Evolutionary conservation across 2,329 filamentous ascomycete genomes (phyloP).

Genomic region (Pseudofabraea citricarpa): DNA sequence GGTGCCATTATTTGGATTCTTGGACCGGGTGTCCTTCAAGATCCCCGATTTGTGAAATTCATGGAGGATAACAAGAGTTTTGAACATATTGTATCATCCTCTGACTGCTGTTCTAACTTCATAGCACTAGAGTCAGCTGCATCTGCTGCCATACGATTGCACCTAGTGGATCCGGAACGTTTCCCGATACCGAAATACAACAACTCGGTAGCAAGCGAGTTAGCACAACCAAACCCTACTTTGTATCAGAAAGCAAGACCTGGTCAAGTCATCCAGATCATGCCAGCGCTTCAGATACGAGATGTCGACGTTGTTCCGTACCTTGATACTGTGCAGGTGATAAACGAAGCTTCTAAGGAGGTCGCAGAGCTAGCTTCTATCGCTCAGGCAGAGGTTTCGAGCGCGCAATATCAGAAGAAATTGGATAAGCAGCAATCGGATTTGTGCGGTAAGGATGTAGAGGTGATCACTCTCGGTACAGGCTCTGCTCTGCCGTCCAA

Average conservation of each 20-base stretch:
- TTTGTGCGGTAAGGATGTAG: constrained; percentile 69
- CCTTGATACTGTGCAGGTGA: constrained; percentile 42
- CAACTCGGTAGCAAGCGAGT: constrained; percentile 18
- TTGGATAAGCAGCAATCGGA: constrained; percentile 52
- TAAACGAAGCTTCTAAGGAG: constrained; percentile 32
- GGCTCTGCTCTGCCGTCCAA: constrained; percentile 88
- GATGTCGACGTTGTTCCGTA: constrained; percentile 42
- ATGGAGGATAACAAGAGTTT: constrained; percentile 56
- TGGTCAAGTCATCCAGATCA: constrained; percentile 19
- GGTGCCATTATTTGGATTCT: constrained; percentile 76
- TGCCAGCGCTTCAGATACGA: constrained; percentile 28
- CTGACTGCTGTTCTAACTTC: constrained; percentile 71
- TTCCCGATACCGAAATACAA: constrained; percentile 71
- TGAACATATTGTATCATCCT: constrained; percentile 73
- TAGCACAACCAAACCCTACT: not conserved
- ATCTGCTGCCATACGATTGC: constrained; percentile 61
- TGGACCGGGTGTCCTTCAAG: constrained; percentile 58
- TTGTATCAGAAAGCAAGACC: constrained; percentile 18
- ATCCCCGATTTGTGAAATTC: constrained; percentile 63
- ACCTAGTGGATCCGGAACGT: constrained; percentile 66
- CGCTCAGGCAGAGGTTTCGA: constrained; percentile 35
- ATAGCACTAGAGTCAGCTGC: constrained; percentile 66
- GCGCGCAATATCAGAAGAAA: constrained; percentile 41
- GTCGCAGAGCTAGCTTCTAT: constrained; percentile 49
- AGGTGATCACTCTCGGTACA: constrained; percentile 84